phyloP scores from a whole-genome alignment of 73 alveolate genomes.

The Symbiodinium natans region DNA sequence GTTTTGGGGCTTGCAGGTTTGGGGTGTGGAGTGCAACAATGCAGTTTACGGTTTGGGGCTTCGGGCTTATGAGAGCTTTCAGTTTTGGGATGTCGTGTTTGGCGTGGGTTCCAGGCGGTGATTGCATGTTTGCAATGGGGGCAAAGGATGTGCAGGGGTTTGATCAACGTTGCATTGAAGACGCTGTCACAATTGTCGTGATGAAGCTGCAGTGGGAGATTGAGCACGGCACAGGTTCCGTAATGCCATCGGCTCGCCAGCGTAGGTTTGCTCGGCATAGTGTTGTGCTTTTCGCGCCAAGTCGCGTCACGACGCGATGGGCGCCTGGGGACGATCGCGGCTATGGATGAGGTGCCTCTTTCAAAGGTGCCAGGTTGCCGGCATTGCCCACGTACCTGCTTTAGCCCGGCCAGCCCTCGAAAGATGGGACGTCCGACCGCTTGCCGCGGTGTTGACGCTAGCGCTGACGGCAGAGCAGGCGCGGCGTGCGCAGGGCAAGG shows the following conservation, averaged over 20 bases:
- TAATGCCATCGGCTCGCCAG: neutral
- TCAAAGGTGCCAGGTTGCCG: neutral
- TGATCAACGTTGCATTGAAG: no score
- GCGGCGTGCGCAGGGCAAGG: neutral
- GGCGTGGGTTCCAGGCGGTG: no score
- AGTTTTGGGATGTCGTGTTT: no score
- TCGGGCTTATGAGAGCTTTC: no score
- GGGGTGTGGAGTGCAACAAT: no score
- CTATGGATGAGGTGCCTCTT: slow-evolving; percentile 4
- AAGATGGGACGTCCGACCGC: slow-evolving; percentile 68
- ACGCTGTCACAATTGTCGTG: no score
- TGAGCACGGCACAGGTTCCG: no score
- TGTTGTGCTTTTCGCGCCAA: neutral
- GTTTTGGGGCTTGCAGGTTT: no score
- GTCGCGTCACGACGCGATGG: slow-evolving; percentile 23
- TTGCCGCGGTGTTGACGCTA: slow-evolving; percentile 50
- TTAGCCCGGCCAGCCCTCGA: neutral
- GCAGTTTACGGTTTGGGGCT: no score
- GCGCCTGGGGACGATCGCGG: slow-evolving; percentile 54
- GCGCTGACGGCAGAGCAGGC: neutral
- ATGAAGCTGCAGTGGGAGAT: no score
- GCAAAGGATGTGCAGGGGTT: no score
- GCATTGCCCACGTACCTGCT: neutral
- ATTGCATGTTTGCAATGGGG: no score
- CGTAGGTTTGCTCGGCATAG: neutral